Percentiles rank a stretch among this genome's conserved stretches.
Evolutionary conservation across 768 basidiomycete genomes (phyloP).

Genomic region (Tulasnella sp.): DNA sequence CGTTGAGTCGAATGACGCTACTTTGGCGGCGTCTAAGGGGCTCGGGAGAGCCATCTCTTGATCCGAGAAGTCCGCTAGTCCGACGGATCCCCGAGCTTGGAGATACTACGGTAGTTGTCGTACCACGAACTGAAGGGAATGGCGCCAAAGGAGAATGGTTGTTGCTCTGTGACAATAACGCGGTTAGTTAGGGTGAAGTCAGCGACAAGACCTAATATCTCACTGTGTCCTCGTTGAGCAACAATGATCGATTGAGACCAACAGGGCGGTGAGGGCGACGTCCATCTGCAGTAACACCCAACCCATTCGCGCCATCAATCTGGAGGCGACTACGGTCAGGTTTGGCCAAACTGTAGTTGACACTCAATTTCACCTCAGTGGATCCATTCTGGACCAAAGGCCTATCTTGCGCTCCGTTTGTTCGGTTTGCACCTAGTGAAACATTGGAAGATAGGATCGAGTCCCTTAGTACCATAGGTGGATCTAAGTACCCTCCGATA

Average conservation of each 20-base stretch:
- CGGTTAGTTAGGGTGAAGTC: not conserved
- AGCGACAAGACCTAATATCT: not conserved
- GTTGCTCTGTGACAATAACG: not conserved
- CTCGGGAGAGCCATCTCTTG: not conserved
- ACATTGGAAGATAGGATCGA: not conserved
- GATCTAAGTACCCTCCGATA: conserved; percentile 8
- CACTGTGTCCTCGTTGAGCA: not conserved
- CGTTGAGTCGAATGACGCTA: not conserved
- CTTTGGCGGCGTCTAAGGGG: not conserved
- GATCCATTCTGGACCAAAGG: not conserved
- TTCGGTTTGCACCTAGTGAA: not conserved
- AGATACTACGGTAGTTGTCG: not conserved
- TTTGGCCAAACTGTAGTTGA: not conserved
- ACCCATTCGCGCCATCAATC: not conserved
- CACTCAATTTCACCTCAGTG: not conserved
- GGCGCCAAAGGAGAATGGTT: not conserved
- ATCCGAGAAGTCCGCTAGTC: not conserved
- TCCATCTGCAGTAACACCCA: not conserved
- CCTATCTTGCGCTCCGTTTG: not conserved
- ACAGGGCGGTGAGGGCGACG: not conserved
- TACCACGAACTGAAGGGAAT: not conserved
- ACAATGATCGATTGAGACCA: not conserved
- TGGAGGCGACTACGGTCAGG: not conserved
- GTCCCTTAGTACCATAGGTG: conserved; percentile 3
- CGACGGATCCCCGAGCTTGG: not conserved